These are phyloP conservation scores for Rhodotorula mucilaginosa DNA, from an alignment of 1,284 basidiomycete genomes.

Conservation along the genomic window DNA sequence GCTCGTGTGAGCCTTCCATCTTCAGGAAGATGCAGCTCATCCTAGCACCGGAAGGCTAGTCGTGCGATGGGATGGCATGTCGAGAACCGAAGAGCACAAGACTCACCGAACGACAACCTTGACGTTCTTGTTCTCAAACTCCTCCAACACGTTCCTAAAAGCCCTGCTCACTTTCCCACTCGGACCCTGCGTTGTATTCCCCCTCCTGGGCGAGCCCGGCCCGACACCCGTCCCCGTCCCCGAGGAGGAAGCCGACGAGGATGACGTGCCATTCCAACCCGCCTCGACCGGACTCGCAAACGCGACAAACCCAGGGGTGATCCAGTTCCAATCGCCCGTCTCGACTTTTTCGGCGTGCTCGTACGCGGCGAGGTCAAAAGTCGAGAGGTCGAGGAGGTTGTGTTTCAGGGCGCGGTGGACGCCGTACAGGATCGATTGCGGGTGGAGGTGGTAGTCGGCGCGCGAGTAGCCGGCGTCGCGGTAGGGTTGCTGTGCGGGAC, in stretches of 20 bases:
- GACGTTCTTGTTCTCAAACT: slow-evolving; percentile 82
- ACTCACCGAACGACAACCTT: slow-evolving; percentile 72
- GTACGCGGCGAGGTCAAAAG: slow-evolving; percentile 79
- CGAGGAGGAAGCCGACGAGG: too few relatives aligned
- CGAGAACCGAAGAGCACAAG: not conserved
- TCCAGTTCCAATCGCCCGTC: slow-evolving; percentile 97
- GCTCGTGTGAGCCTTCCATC: not conserved
- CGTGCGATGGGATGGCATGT: not conserved
- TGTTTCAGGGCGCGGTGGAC: slow-evolving; percentile 90
- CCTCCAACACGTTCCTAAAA: slow-evolving; percentile 83
- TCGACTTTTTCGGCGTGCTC: slow-evolving; percentile 88
- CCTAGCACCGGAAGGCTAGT: not conserved
- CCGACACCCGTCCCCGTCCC: not conserved
- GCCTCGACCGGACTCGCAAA: slow-evolving; percentile 91
- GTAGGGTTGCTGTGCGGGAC: slow-evolving; percentile 61
- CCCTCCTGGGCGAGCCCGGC: slow-evolving; percentile 49
- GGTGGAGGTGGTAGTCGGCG: slow-evolving; percentile 83
- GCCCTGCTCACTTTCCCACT: slow-evolving; percentile 65
- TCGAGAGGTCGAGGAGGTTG: slow-evolving; percentile 83
- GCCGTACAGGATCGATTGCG: slow-evolving; percentile 83
- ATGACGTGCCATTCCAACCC: slow-evolving; percentile 6
- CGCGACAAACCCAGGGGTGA: slow-evolving; percentile 64
- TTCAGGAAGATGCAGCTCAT: not conserved
- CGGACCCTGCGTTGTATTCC: slow-evolving; percentile 19
- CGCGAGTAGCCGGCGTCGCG: slow-evolving; percentile 91